Evolutionary conservation across 2,329 filamentous ascomycete species (phyloP), one percentile per base, ranked within the genome.

Genomic region (Pseudogymnoascus verrucosus): DNA sequence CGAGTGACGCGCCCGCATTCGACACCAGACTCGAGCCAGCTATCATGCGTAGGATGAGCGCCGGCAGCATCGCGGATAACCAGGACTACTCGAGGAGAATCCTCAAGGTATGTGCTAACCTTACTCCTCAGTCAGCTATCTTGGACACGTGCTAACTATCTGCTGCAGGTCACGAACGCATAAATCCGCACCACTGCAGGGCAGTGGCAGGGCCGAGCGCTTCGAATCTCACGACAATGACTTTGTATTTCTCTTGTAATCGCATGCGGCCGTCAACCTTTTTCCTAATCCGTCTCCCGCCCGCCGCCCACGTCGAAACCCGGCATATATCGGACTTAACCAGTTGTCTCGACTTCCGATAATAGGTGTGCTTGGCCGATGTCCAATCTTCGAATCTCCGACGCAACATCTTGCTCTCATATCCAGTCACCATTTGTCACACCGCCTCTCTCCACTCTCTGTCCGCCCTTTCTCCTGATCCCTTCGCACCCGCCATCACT

Each of bases 11-110:
- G 31, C 91, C 90, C 8, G 88, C 90, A 78, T 86, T 86, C 12
- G 93, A 98, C 74, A 88, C 90, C 44, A 86, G 93, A 63, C 85
- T 97, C 64, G 93, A 98, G 68, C 91, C 92, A 6, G 87, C 82
- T 64, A 84, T 92, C 68, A 88, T 96, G 83, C 84, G 91, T 73
- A 86, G 93, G 76, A 84, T 93, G 79, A 97, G 93, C 77, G 91
- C 95, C 72, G 93, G 93, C 69, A 97, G 93, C 76, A 97, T 98
- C 76, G 93, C 93, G 62, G 93, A 98, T 76, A 96, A 97, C 77
- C 87, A 96, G 77, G 93, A 98, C 76, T 98, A 96, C 79, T 97
- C 93, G 67, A 87, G 93, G 78, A 89, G 90, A 78, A 97, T 98
- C 77, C 84, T 98, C 73, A 90, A 96, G 86, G 93, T 96, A 83